phyloP scores from a whole-genome alignment of 2,329 filamentous ascomycete species.

The Didymella arachidicola region DNA sequence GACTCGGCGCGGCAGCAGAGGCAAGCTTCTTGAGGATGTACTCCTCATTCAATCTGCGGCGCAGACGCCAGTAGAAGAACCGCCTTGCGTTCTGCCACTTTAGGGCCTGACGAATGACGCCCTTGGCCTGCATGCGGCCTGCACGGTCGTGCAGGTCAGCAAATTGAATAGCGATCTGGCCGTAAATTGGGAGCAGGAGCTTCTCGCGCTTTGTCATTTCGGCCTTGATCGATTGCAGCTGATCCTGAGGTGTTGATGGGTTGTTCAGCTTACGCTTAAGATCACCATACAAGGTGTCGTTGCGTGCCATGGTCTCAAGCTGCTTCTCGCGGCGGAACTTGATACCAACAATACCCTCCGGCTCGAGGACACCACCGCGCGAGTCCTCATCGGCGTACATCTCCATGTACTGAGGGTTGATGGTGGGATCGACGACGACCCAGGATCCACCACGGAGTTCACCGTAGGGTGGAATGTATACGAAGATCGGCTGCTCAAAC shows the following conservation, averaged over 20 bases:
- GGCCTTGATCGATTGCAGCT: constrained; percentile 79
- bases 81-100: constrained; percentile 88
- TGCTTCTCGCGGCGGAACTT: constrained; percentile 98
- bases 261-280: constrained; percentile 81
- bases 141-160: constrained; percentile 96
- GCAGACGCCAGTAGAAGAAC: constrained; percentile 99
- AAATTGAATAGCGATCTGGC: constrained; percentile 95
- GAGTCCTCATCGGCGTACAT: constrained; percentile 98
- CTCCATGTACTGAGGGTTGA: constrained; percentile 96
- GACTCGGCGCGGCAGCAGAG: constrained; percentile 53
- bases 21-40: constrained; percentile 92
- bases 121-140: constrained; percentile 98
- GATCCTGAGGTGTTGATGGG: constrained; percentile 72
- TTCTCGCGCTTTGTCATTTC: constrained; percentile 88
- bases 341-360: constrained; percentile 97
- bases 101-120: constrained; percentile 82
- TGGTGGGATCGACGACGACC: constrained; percentile 98
- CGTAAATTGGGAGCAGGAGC: constrained; percentile 88
- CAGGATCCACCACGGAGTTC: constrained; percentile 98
- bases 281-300: constrained; percentile 82
- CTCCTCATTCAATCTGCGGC: constrained; percentile 95
- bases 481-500: constrained; percentile 97
- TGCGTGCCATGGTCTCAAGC: constrained; percentile 94
- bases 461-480: constrained; percentile 96
- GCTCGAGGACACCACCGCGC: constrained; percentile 95